Evolutionary conservation across 208 protist genomes (phyloP).

Genomic region (Borovskyia barvae): DNA sequence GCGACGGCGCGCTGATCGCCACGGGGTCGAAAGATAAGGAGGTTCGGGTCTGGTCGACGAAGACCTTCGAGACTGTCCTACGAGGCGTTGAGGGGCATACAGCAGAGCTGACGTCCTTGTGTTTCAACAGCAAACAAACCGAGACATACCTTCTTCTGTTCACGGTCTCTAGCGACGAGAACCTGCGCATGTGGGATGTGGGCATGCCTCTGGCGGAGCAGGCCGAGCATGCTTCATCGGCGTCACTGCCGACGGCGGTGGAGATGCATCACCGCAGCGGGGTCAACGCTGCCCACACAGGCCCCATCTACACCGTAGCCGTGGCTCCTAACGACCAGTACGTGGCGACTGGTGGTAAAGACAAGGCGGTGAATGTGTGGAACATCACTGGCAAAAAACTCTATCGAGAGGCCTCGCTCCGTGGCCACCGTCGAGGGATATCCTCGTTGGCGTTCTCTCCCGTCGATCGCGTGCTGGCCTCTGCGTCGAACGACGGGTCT

Average conservation of each 20-base stretch:
- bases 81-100: slow-evolving; percentile 70
- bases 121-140: slow-evolving; percentile 70
- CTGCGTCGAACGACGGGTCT: slow-evolving; percentile 81
- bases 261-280: slow-evolving; percentile 57
- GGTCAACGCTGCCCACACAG: slow-evolving; percentile 76
- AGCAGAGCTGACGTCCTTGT: slow-evolving; percentile 74
- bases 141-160: slow-evolving; percentile 73
- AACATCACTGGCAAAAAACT: slow-evolving; percentile 78
- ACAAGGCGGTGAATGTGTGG: slow-evolving; percentile 85
- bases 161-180: slow-evolving; percentile 76
- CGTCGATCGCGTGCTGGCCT: slow-evolving; percentile 82
- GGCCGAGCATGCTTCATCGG: not conserved
- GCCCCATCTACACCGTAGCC: slow-evolving; percentile 72
- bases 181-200: slow-evolving; percentile 83
- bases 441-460: slow-evolving; percentile 79
- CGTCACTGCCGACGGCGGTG: not conserved
- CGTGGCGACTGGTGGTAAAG: slow-evolving; percentile 88
- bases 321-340: slow-evolving; percentile 89
- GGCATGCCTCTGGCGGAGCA: slow-evolving; percentile 30
- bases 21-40: slow-evolving; percentile 82
- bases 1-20: slow-evolving; percentile 65
- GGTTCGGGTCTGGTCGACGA: slow-evolving; percentile 85
- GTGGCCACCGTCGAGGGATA: slow-evolving; percentile 83
- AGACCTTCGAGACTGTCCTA: slow-evolving; percentile 59
- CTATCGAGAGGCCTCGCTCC: slow-evolving; percentile 69